Percentiles rank a stretch among this genome's conserved stretches.
Conservation (phyloP, 139 green algal species). For the Zygnema cylindricum region DNA sequence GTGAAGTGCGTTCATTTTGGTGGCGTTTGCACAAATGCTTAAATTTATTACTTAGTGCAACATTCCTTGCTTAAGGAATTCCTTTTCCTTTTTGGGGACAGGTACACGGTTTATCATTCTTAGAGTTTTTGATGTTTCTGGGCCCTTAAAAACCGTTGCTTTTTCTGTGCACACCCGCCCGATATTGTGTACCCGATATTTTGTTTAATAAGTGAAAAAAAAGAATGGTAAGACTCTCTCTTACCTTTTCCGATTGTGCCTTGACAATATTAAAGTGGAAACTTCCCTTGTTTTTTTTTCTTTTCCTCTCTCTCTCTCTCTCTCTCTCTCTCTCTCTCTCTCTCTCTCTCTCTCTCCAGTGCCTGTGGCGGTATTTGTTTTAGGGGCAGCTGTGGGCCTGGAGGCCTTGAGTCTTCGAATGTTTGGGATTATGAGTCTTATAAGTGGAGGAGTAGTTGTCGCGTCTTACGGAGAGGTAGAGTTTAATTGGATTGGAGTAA, state of each 20-base stretch:
- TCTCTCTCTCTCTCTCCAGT: constrained; percentile 24
- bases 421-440: constrained; percentile 69
- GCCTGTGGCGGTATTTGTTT: constrained; percentile 69
- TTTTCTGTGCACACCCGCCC: too few species aligned
- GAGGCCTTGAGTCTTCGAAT: constrained; percentile 61
- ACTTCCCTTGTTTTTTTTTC: neutral
- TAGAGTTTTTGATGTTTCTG: too few species aligned
- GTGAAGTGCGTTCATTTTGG: constrained; percentile 64
- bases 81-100: too few species aligned
- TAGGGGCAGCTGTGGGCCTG: constrained; percentile 63
- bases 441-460: constrained; percentile 66
- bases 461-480: constrained; percentile 66
- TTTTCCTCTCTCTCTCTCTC: neutral
- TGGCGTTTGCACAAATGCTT: constrained; percentile 68
- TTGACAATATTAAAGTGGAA: constrained; percentile 8
- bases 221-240: too few species aligned
- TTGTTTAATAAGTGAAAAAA: too few species aligned
- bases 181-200: too few species aligned
- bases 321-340: neutral
- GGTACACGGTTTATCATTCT: too few species aligned
- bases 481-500: constrained; percentile 70
- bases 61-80: too few species aligned
- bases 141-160: too few species aligned
- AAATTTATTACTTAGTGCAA: constrained; percentile 67
- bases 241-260: constrained; percentile 30